Conservation (phyloP, 306 rosid genomes). For the Quercus engelmannii region DNA sequence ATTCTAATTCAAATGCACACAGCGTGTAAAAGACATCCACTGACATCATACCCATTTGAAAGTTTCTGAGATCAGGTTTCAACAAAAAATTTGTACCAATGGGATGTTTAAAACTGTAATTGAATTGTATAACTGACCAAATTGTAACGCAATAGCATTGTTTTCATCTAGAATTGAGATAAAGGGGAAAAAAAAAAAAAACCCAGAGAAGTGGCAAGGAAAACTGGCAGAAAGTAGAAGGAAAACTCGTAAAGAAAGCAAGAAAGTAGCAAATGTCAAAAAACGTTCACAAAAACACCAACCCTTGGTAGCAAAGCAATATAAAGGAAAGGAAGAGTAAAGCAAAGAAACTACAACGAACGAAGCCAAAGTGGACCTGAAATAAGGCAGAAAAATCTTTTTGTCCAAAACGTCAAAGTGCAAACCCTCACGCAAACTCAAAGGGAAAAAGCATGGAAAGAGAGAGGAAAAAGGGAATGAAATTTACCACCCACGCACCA, state of each 20-base stretch:
- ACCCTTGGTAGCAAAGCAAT: slow-evolving; percentile 20
- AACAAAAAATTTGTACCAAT: too few species aligned
- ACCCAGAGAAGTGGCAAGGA: neutral
- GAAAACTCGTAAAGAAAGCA: slow-evolving; percentile 20
- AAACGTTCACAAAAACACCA: slow-evolving; percentile 18
- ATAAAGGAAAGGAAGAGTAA: slow-evolving; percentile 15
- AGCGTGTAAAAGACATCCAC: too few species aligned
- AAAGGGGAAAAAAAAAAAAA: neutral
- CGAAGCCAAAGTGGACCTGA: slow-evolving; percentile 18
- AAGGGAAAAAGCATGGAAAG: neutral
- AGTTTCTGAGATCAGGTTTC: too few species aligned
- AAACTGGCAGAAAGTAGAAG: slow-evolving; percentile 16
- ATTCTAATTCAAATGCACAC: too few species aligned
- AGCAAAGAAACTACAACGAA: slow-evolving; percentile 39
- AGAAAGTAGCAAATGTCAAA: slow-evolving; percentile 32
- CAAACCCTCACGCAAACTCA: slow-evolving; percentile 59
- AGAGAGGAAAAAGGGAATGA: neutral
- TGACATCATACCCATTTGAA: too few species aligned
- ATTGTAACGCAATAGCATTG: neutral
- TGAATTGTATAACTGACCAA: neutral
- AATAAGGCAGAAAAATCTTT: neutral
- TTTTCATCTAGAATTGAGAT: neutral
- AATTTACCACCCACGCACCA: neutral
- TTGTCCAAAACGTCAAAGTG: slow-evolving; percentile 45
- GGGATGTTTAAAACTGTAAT: neutral